These are phyloP conservation scores for Davidsoniella virescens DNA, from an alignment of 2,329 filamentous ascomycete genomes.

Conservation along the genomic window DNA sequence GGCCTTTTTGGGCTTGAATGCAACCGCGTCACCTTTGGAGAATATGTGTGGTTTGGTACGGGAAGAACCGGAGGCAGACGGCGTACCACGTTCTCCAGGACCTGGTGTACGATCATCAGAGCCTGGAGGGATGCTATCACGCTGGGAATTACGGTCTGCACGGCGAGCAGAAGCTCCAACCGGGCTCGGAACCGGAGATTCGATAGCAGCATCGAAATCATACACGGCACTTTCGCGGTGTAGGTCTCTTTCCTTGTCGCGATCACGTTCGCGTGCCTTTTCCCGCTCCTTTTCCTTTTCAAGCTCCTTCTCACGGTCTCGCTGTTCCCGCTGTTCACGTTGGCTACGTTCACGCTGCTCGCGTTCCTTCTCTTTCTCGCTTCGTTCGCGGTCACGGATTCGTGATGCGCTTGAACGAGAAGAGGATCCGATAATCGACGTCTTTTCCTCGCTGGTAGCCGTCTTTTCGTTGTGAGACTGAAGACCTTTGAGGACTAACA, in stretches of 20 bases:
- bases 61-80: slow-evolving; percentile 23
- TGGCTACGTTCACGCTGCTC: slow-evolving; percentile 1
- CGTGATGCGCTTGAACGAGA: slow-evolving; percentile 6
- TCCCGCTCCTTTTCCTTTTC: slow-evolving; percentile 8
- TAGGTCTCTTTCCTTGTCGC: slow-evolving; percentile 14
- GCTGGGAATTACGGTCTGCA: slow-evolving; percentile 21
- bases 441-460: slow-evolving; percentile 6
- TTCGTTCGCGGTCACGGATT: slow-evolving; percentile 11
- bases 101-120: slow-evolving; percentile 23
- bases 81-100: slow-evolving; percentile 27
- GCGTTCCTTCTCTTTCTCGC: slow-evolving; percentile 1
- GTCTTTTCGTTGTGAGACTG: slow-evolving; percentile 28
- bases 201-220: slow-evolving; percentile 28
- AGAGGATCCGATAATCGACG: not conserved
- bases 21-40: slow-evolving; percentile 46
- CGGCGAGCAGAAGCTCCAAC: slow-evolving; percentile 18
- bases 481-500: slow-evolving; percentile 27
- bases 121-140: slow-evolving; percentile 33
- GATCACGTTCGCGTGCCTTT: slow-evolving; percentile 17
- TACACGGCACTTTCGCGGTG: slow-evolving; percentile 24
- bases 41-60: slow-evolving; percentile 38
- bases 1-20: slow-evolving; percentile 43
- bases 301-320: slow-evolving; percentile 2
- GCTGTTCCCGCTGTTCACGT: slow-evolving; percentile 2
- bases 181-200: slow-evolving; percentile 30